These are phyloP conservation scores for Penicillium fimorum DNA, from an alignment of 495 filamentous ascomycete species.

Conservation along the genomic window DNA sequence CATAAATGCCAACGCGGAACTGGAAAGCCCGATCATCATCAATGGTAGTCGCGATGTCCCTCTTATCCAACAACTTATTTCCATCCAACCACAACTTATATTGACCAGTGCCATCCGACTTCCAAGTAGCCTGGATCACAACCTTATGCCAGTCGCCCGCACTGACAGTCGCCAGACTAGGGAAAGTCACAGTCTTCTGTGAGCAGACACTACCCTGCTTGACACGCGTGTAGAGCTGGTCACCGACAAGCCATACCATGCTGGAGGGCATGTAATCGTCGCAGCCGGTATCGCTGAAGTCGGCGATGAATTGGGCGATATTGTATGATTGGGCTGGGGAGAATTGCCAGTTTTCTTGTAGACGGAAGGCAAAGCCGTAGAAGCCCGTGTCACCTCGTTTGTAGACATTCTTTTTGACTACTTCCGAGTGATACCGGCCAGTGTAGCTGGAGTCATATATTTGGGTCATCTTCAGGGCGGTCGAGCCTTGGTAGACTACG, in stretches of 20 bases:
- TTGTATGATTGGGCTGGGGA: slow-evolving; percentile 49
- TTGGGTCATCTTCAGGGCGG: slow-evolving; percentile 53
- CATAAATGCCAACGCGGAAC: slow-evolving; percentile 55
- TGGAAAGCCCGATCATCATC: slow-evolving; percentile 46
- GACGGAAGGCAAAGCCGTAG: slow-evolving; percentile 57
- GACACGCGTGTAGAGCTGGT: slow-evolving; percentile 46
- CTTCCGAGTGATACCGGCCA: slow-evolving; percentile 58
- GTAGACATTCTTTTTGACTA: slow-evolving; percentile 46
- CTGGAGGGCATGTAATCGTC: slow-evolving; percentile 55
- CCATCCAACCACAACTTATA: slow-evolving; percentile 55
- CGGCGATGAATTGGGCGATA: slow-evolving; percentile 56
- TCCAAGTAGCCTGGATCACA: slow-evolving; percentile 49
- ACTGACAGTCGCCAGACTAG: slow-evolving; percentile 37
- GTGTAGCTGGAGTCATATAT: slow-evolving; percentile 45
- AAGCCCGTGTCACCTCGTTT: slow-evolving; percentile 49
- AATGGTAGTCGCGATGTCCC: slow-evolving; percentile 46
- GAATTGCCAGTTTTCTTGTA: slow-evolving; percentile 51
- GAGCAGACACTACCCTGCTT: slow-evolving; percentile 47
- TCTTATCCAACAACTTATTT: slow-evolving; percentile 43
- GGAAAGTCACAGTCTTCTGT: slow-evolving; percentile 33
- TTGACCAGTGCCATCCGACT: slow-evolving; percentile 44
- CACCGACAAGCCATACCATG: slow-evolving; percentile 52
- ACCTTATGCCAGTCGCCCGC: slow-evolving; percentile 51
- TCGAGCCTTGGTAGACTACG: slow-evolving; percentile 41
- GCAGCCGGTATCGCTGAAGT: slow-evolving; percentile 47